A percentile compares a stretch with the other conserved stretches of the same genome.
These are phyloP conservation scores for Talaromyces sp. DNA, from an alignment of 2,329 filamentous ascomycete genomes.

Conservation along the genomic window DNA sequence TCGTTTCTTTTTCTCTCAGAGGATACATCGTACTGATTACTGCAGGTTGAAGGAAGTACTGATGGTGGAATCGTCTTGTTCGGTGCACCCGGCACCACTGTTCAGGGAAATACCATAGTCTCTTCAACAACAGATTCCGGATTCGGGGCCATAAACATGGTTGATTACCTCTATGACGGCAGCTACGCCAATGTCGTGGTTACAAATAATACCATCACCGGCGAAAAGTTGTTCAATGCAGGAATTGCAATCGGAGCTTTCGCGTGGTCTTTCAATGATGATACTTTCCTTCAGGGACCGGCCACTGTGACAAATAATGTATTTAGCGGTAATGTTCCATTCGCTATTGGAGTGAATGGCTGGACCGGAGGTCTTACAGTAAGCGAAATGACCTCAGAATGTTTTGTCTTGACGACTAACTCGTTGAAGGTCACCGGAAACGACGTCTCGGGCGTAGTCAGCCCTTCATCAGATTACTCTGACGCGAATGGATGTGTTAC, in stretches of 20 bases:
- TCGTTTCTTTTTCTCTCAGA: too few relatives aligned
- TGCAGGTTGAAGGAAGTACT: constrained; percentile 14
- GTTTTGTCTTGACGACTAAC: background rate
- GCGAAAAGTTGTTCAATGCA: constrained; percentile 8
- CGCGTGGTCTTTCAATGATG: constrained; percentile 10
- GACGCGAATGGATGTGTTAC: constrained; percentile 5
- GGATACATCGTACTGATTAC: background rate
- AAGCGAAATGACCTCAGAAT: background rate
- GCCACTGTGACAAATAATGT: constrained; percentile 12
- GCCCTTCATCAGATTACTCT: constrained; percentile 1
- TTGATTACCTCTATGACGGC: constrained; percentile 13
- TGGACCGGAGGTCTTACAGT: constrained; percentile 16
- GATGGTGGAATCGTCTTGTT: constrained; percentile 18
- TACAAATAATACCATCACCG: constrained; percentile 15
- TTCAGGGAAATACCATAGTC: constrained; percentile 11
- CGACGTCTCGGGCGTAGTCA: constrained; percentile 4
- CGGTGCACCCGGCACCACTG: constrained; percentile 15
- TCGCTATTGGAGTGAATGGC: constrained; percentile 16
- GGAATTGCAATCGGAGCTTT: constrained; percentile 19
- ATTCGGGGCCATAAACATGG: constrained; percentile 18
- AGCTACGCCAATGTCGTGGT: constrained; percentile 12
- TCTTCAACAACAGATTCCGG: constrained; percentile 12
- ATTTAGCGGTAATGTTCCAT: constrained; percentile 14
- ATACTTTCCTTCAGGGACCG: constrained; percentile 5
- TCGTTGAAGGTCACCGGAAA: constrained; percentile 11